Conservation (phyloP, 805 yeast species). For the Saturnispora gosingensis region DNA sequence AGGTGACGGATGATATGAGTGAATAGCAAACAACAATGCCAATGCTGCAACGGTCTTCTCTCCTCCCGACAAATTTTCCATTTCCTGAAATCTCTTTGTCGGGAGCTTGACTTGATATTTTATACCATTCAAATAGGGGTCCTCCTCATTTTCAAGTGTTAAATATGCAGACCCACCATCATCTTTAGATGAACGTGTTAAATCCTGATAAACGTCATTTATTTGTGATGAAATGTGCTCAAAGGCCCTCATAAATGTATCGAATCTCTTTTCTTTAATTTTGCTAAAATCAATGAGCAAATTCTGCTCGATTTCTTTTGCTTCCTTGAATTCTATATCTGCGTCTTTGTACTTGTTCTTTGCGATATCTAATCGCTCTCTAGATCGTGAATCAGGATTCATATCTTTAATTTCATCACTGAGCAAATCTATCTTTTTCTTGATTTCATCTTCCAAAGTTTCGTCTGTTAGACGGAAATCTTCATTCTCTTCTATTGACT, state of each 20-base stretch:
- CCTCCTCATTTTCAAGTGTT: slow-evolving; percentile 80
- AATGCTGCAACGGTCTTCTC: slow-evolving; percentile 95
- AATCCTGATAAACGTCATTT: slow-evolving; percentile 73
- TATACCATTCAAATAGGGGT: slow-evolving; percentile 76
- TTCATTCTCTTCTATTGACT: slow-evolving; percentile 39
- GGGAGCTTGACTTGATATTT: slow-evolving; percentile 96
- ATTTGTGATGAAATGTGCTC: slow-evolving; percentile 65
- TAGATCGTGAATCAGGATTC: slow-evolving; percentile 78
- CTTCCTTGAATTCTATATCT: slow-evolving; percentile 54
- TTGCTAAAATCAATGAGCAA: slow-evolving; percentile 47
- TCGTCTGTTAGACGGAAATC: slow-evolving; percentile 37
- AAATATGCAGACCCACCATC: slow-evolving; percentile 87
- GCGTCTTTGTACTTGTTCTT: slow-evolving; percentile 48
- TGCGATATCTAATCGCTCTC: slow-evolving; percentile 64
- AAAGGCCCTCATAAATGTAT: slow-evolving; percentile 61
- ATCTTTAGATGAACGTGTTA: slow-evolving; percentile 63
- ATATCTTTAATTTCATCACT: slow-evolving; percentile 35
- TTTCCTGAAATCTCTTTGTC: slow-evolving; percentile 82
- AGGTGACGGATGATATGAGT: slow-evolving; percentile 87
- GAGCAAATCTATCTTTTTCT: slow-evolving; percentile 26
- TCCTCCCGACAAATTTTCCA: slow-evolving; percentile 92
- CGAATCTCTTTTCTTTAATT: slow-evolving; percentile 50
- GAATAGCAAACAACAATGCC: slow-evolving; percentile 84
- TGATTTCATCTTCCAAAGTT: slow-evolving; percentile 17
- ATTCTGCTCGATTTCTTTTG: slow-evolving; percentile 51